These are phyloP conservation scores for Raddia distichophylla DNA, from an alignment of 176 grass and related monocot species.

Conservation along the genomic window DNA sequence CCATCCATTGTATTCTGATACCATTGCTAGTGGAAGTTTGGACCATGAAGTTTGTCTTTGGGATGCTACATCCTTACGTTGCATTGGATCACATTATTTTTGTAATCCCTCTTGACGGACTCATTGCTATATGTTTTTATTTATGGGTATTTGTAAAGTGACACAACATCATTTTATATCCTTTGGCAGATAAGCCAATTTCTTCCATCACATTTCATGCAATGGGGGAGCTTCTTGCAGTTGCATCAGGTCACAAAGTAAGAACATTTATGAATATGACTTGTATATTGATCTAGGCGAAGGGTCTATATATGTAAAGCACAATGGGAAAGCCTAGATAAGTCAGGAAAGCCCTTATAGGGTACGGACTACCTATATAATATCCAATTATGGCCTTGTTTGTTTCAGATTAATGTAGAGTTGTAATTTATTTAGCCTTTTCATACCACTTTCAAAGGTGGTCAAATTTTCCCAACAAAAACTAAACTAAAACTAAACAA, in stretches of 20 bases:
- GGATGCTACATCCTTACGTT: slow-evolving; percentile 83
- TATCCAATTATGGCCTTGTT: too few relatives aligned
- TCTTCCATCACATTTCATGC: slow-evolving; percentile 99
- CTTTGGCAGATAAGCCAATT: slow-evolving; percentile 82
- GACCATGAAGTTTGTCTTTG: slow-evolving; percentile 97
- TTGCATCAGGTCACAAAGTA: slow-evolving; percentile 99
- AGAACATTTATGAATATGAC: slow-evolving; percentile 1
- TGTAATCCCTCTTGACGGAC: slow-evolving; percentile 59
- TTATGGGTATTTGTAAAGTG: slow-evolving; percentile 27
- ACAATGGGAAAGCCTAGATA: too few relatives aligned
- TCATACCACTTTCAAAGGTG: too few relatives aligned
- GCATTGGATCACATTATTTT: slow-evolving; percentile 79
- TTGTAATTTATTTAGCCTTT: too few relatives aligned
- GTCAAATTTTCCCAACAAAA: too few relatives aligned
- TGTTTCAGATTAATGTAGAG: too few relatives aligned
- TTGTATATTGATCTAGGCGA: not conserved
- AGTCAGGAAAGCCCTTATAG: too few relatives aligned
- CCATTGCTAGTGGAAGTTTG: slow-evolving; percentile 98
- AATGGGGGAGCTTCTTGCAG: slow-evolving; percentile 88
- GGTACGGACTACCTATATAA: too few relatives aligned
- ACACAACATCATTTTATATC: slow-evolving; percentile 41
- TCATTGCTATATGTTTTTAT: slow-evolving; percentile 32
- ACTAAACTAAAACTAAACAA: too few relatives aligned
- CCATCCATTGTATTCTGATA: slow-evolving; percentile 89
- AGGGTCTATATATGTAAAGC: too few relatives aligned